These are phyloP conservation scores for Ganoderma multipileum DNA, from an alignment of 1,284 basidiomycete species.

Conservation along the genomic window DNA sequence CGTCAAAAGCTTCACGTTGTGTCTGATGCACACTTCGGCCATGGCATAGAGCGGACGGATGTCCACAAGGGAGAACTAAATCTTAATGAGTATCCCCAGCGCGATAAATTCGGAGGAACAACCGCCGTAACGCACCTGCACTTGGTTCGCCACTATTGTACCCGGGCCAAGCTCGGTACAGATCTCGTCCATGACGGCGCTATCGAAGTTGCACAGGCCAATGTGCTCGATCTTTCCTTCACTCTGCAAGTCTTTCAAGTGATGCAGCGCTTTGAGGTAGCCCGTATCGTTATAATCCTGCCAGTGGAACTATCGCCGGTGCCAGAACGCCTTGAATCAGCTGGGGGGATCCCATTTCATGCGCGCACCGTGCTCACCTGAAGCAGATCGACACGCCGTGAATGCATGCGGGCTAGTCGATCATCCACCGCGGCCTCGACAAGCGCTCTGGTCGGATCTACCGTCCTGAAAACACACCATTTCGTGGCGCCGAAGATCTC, in stretches of 20 bases:
- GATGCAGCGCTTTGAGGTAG: conserved; percentile 68
- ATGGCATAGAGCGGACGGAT: conserved; percentile 78
- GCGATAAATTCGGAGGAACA: not conserved
- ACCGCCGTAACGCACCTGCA: conserved; percentile 61
- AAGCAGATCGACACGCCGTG: conserved; percentile 67
- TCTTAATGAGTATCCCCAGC: not conserved
- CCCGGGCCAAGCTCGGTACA: conserved; percentile 74
- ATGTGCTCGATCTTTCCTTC: conserved; percentile 71
- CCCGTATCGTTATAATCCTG: conserved; percentile 76
- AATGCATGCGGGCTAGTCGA: conserved; percentile 62
- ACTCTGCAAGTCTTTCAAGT: conserved; percentile 64
- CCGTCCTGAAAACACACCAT: conserved; percentile 78
- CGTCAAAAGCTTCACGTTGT: conserved; percentile 77
- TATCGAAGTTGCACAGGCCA: conserved; percentile 84
- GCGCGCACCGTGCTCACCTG: conserved; percentile 54
- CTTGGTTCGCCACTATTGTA: conserved; percentile 80
- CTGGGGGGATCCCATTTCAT: no score
- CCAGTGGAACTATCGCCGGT: conserved; percentile 75
- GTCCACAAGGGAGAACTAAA: conserved; percentile 82
- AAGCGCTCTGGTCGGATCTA: conserved; percentile 56
- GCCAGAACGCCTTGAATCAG: not conserved
- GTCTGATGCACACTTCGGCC: conserved; percentile 76
- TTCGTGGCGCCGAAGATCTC: conserved; percentile 76
- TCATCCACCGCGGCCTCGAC: conserved; percentile 75
- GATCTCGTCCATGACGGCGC: conserved; percentile 77